A percentile compares a stretch with the other conserved stretches of the same genome.
phyloP scores from a whole-genome alignment of 257 asterid species.

The Penstemon eatonii region DNA sequence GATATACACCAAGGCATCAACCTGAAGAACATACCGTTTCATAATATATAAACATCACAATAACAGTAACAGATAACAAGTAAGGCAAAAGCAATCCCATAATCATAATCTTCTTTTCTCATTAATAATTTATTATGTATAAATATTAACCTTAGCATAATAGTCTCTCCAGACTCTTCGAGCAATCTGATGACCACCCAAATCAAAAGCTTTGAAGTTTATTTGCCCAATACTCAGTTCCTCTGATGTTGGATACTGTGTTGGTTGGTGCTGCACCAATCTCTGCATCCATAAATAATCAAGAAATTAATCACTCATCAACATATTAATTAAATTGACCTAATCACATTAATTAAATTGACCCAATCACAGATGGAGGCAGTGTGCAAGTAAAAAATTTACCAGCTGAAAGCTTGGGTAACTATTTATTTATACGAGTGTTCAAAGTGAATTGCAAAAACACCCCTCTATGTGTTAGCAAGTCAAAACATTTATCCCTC shows the following conservation, averaged over 20 bases:
- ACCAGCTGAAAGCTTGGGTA: too few relatives aligned
- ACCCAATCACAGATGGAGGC: too few relatives aligned
- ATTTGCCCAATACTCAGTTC: conserved; percentile 51
- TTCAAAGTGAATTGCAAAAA: too few relatives aligned
- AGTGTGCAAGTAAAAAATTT: too few relatives aligned
- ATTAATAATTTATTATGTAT: too few relatives aligned
- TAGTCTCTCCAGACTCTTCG: conserved; percentile 63
- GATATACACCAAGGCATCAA: conserved; percentile 57
- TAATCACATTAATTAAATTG: too few relatives aligned
- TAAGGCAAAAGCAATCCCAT: background rate
- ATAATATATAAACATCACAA: background rate
- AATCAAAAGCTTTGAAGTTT: conserved; percentile 52
- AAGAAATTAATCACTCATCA: conserved; percentile 5
- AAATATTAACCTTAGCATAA: conserved; percentile 42
- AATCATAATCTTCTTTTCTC: background rate
- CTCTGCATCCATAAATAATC: conserved; percentile 37
- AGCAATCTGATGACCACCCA: conserved; percentile 57
- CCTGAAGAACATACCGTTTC: conserved; percentile 22
- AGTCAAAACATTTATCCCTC: too few relatives aligned
- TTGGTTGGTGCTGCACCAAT: conserved; percentile 54
- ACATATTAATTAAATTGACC: too few relatives aligned
- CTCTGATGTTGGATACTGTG: conserved; percentile 57
- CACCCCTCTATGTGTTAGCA: too few relatives aligned
- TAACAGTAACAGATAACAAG: background rate
- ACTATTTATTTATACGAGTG: too few relatives aligned